A percentile compares a stretch with the other conserved stretches of the same genome.
Conservation (phyloP, 1,139 yeast genomes). For the Candida sp. region DNA sequence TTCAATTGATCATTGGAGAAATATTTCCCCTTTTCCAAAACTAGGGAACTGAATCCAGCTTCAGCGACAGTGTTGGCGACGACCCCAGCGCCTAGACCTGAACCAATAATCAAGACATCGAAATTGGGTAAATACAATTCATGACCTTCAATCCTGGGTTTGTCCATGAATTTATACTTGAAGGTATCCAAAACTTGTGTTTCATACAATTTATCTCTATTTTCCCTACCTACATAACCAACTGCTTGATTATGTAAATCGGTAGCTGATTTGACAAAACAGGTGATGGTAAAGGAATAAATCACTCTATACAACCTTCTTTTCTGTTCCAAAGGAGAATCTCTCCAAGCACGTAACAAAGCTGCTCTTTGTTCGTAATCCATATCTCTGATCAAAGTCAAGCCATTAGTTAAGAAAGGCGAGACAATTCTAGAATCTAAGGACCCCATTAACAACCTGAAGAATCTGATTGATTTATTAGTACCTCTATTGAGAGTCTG, state of each 20-base stretch:
- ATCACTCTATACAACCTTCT: constrained; percentile 28
- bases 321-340: constrained; percentile 28
- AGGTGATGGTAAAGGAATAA: constrained; percentile 18
- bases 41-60: constrained; percentile 43
- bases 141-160: constrained; percentile 26
- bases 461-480: constrained; percentile 15
- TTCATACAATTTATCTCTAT: constrained; percentile 26
- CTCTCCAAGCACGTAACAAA: constrained; percentile 34
- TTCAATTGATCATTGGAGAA: constrained; percentile 32
- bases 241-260: constrained; percentile 33
- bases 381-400: constrained; percentile 38
- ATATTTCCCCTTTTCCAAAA: constrained; percentile 54
- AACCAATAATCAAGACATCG: constrained; percentile 51
- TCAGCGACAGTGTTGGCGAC: constrained; percentile 48
- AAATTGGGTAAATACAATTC: constrained; percentile 35
- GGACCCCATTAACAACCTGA: constrained; percentile 21
- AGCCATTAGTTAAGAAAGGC: constrained; percentile 32
- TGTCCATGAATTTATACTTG: constrained; percentile 27
- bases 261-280: constrained; percentile 23
- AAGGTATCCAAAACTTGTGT: constrained; percentile 22
- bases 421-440: constrained; percentile 33
- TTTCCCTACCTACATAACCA: constrained; percentile 33
- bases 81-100: constrained; percentile 61
- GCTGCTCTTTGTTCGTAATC: constrained; percentile 22
- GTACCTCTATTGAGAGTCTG: constrained; percentile 14